A percentile compares a stretch with the other conserved stretches of the same genome.
phyloP scores from a whole-genome alignment of 169 alveolate genomes.

The Miamiensis avidus region DNA sequence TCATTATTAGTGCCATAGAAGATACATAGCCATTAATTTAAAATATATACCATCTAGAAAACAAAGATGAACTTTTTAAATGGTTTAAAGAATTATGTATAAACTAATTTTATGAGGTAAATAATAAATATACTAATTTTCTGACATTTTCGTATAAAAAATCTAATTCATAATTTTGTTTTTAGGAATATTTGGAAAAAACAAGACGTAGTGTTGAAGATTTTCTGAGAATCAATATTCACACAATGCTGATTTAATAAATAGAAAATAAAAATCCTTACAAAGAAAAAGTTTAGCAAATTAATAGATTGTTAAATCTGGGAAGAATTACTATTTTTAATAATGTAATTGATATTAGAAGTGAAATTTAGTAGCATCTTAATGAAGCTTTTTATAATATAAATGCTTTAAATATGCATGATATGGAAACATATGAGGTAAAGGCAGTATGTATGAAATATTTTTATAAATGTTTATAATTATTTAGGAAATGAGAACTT shows the following conservation, averaged over 20 bases:
- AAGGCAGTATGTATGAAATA: background rate
- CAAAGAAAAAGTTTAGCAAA: slow-evolving; percentile 58
- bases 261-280: slow-evolving; percentile 72
- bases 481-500: slow-evolving; percentile 67
- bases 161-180: background rate
- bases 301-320: slow-evolving; percentile 59
- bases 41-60: slow-evolving; percentile 29
- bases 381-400: slow-evolving; percentile 83
- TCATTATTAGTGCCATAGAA: slow-evolving; percentile 21
- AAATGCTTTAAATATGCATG: slow-evolving; percentile 82
- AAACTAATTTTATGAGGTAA: slow-evolving; percentile 2
- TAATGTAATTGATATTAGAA: slow-evolving; percentile 69
- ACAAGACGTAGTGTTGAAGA: slow-evolving; percentile 77
- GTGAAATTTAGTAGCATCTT: slow-evolving; percentile 70
- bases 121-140: background rate
- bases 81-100: slow-evolving; percentile 28
- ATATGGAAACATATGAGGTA: slow-evolving; percentile 82
- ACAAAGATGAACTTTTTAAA: slow-evolving; percentile 29
- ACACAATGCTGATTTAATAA: slow-evolving; percentile 72
- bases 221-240: slow-evolving; percentile 83
- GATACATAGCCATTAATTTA: slow-evolving; percentile 24
- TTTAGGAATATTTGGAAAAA: slow-evolving; percentile 34
- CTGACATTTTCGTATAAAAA: background rate
- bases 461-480: no score
- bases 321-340: slow-evolving; percentile 75